Evolutionary conservation across 768 basidiomycete species (phyloP).

Genomic region (Phaffia tasmanica): DNA sequence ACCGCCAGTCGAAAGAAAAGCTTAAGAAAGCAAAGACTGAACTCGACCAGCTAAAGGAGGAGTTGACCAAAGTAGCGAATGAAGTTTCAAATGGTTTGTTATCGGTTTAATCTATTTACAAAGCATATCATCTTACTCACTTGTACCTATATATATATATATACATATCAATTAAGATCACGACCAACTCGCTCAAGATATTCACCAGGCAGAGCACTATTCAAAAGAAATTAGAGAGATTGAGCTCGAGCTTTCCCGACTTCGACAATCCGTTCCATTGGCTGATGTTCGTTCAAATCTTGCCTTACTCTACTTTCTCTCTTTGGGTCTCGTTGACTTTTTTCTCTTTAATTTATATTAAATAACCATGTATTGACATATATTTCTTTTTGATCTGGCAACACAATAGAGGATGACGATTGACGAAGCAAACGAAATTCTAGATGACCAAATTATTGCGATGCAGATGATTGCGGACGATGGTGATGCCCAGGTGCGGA

Average conservation of each 20-base stretch:
- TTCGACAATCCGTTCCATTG: slow-evolving; percentile 64
- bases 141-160: no score
- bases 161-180: slow-evolving; percentile 30
- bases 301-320: not conserved
- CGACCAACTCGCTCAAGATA: slow-evolving; percentile 24
- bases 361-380: not conserved
- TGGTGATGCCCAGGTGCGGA: slow-evolving; percentile 39
- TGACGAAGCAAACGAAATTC: slow-evolving; percentile 57
- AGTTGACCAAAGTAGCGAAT: slow-evolving; percentile 53
- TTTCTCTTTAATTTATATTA: not conserved
- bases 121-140: not conserved
- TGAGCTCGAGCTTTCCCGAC: slow-evolving; percentile 62
- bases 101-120: not conserved
- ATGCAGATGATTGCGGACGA: slow-evolving; percentile 67
- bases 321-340: not conserved
- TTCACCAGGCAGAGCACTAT: slow-evolving; percentile 30
- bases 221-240: slow-evolving; percentile 61
- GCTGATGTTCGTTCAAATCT: slow-evolving; percentile 36
- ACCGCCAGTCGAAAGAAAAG: slow-evolving; percentile 46
- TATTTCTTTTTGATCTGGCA: not conserved
- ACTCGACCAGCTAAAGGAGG: slow-evolving; percentile 49
- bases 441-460: slow-evolving; percentile 62
- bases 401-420: slow-evolving; percentile 58
- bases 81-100: slow-evolving; percentile 36
- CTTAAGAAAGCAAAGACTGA: slow-evolving; percentile 55